These are phyloP conservation scores for Phytopythium litorale DNA, from an alignment of 352 stramenopile genomes.

Conservation along the genomic window DNA sequence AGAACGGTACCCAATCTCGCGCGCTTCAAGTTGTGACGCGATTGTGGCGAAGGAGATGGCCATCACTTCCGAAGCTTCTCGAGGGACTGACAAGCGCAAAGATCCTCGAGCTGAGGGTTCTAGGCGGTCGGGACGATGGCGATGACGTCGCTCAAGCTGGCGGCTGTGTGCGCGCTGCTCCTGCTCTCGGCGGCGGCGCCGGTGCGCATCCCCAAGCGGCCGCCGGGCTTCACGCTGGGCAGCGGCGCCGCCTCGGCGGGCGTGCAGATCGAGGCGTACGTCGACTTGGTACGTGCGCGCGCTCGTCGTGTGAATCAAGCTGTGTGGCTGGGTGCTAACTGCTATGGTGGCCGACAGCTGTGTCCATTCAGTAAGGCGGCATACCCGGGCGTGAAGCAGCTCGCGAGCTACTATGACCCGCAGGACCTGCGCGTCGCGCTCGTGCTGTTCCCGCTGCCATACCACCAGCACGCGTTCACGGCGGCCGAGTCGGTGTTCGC, in stretches of 20 bases:
- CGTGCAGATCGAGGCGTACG: conserved; percentile 76
- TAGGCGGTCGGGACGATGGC: not conserved
- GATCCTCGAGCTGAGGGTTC: not conserved
- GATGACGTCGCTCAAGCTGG: conserved; percentile 6
- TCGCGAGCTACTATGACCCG: conserved; percentile 49
- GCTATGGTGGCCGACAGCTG: conserved; percentile 22
- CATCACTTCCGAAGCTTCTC: not conserved
- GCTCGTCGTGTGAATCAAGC: not conserved
- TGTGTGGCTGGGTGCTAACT: not conserved
- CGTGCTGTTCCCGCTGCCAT: conserved; percentile 67
- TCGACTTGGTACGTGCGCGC: conserved; percentile 47
- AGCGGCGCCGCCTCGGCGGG: conserved; percentile 33
- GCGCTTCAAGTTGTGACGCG: conserved; percentile 1
- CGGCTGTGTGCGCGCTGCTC: conserved; percentile 9
- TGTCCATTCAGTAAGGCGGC: conserved; percentile 64
- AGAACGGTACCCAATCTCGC: not conserved
- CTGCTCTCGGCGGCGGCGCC: conserved; percentile 26
- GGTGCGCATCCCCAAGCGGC: conserved; percentile 51
- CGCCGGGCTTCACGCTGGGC: conserved; percentile 64
- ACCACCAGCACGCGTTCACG: conserved; percentile 69
- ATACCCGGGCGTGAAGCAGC: conserved; percentile 61
- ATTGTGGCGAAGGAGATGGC: not conserved
- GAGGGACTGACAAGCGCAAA: not conserved
- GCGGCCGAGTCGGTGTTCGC: conserved; percentile 56
- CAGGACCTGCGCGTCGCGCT: conserved; percentile 54